Evolutionary conservation across 2,329 filamentous ascomycete species (phyloP).

Genomic region (Fusarium oligoseptatum): DNA sequence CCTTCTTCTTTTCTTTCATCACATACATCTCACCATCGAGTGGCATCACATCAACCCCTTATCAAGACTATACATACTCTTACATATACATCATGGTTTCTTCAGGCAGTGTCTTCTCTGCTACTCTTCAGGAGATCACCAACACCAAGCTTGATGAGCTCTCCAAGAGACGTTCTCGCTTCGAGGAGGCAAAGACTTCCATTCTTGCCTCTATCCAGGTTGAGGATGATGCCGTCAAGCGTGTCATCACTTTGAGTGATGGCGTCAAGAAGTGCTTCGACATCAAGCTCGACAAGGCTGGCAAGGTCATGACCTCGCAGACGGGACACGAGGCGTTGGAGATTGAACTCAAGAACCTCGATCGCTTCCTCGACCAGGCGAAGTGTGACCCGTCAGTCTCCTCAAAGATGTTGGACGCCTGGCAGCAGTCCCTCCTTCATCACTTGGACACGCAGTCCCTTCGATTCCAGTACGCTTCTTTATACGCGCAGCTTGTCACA

Average conservation of each 20-base stretch:
- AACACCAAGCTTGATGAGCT: conserved; percentile 59
- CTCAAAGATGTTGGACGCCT: conserved; percentile 47
- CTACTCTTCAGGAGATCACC: conserved; percentile 59
- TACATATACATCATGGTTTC: conserved; percentile 39
- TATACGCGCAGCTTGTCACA: conserved; percentile 62
- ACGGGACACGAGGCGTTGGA: conserved; percentile 48
- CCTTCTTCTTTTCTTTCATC: not conserved
- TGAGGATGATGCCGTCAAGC: conserved; percentile 47
- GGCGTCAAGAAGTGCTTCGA: conserved; percentile 55
- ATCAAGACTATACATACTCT: not conserved
- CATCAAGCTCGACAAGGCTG: conserved; percentile 48
- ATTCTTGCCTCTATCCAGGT: conserved; percentile 47
- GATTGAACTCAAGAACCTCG: conserved; percentile 54
- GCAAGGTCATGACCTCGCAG: conserved; percentile 38
- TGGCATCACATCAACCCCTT: not conserved
- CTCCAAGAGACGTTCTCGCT: conserved; percentile 55
- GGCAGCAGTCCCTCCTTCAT: conserved; percentile 53
- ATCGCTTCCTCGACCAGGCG: conserved; percentile 56
- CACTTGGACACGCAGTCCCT: conserved; percentile 57
- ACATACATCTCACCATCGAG: not conserved
- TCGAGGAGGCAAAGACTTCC: conserved; percentile 52
- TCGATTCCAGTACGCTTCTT: conserved; percentile 59
- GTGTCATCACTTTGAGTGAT: conserved; percentile 50
- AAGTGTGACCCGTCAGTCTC: conserved; percentile 58
- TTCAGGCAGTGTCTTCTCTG: conserved; percentile 55